phyloP scores from a whole-genome alignment of 345 rosid genomes.

The Murraya paniculata region DNA sequence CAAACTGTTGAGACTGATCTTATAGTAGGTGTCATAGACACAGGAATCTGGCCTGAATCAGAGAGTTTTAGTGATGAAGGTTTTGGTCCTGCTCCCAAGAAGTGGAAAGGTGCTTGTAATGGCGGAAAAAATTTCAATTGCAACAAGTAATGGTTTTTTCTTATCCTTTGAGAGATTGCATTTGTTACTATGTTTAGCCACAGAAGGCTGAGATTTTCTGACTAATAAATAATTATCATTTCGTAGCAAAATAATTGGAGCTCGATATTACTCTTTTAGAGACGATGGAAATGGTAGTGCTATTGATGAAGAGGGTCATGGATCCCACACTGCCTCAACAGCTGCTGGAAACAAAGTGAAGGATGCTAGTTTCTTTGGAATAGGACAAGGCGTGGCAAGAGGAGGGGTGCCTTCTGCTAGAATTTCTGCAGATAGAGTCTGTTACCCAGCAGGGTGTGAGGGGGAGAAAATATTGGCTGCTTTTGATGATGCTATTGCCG shows the following conservation, averaged over 20 bases:
- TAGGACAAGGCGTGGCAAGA: constrained; percentile 51
- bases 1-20: constrained; percentile 17
- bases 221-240: neutral
- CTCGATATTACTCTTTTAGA: constrained; percentile 20
- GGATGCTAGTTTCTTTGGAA: constrained; percentile 37
- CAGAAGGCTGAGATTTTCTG: neutral
- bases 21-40: constrained; percentile 38
- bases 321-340: constrained; percentile 59
- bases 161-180: neutral
- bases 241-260: constrained; percentile 42
- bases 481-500: constrained; percentile 65
- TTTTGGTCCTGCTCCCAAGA: constrained; percentile 44
- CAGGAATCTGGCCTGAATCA: constrained; percentile 46
- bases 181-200: too few species aligned
- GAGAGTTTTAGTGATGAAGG: constrained; percentile 42
- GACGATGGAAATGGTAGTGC: neutral
- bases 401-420: constrained; percentile 62
- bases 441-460: neutral
- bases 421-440: constrained; percentile 44
- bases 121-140: constrained; percentile 44
- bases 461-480: constrained; percentile 27
- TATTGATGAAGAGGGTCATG: constrained; percentile 36
- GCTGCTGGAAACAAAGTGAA: constrained; percentile 54
- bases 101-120: constrained; percentile 43
- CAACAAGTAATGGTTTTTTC: constrained; percentile 35